phyloP scores from a whole-genome alignment of 176 grass and related monocot genomes.

The Carex parvula region DNA sequence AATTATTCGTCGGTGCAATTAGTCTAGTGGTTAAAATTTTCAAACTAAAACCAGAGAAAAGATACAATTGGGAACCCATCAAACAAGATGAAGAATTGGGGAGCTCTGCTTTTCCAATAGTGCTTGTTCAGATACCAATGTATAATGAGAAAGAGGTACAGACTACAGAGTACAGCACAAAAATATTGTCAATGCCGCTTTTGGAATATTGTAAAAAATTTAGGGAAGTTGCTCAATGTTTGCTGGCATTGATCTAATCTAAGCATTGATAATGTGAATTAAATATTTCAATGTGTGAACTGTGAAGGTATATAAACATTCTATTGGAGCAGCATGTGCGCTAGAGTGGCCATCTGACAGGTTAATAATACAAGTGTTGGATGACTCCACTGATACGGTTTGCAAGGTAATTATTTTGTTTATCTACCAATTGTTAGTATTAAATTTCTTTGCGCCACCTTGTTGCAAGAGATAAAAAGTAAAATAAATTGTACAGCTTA shows the following conservation, averaged over 20 bases:
- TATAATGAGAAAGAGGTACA: constrained; percentile 92
- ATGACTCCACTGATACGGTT: constrained; percentile 79
- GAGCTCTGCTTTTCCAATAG: constrained; percentile 42
- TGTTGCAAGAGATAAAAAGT: background rate
- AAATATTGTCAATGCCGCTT: background rate
- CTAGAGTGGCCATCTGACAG: constrained; percentile 72
- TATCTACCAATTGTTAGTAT: background rate
- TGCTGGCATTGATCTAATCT: background rate
- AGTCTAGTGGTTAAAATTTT: constrained; percentile 35
- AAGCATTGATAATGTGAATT: background rate
- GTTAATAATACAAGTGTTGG: constrained; percentile 79
- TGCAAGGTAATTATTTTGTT: constrained; percentile 54
- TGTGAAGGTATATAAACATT: constrained; percentile 85
- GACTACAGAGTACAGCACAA: background rate
- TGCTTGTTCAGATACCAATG: constrained; percentile 98
- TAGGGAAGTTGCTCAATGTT: background rate
- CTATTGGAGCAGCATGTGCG: constrained; percentile 80
- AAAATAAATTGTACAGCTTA: background rate
- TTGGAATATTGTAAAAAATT: background rate
- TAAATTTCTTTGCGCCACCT: background rate
- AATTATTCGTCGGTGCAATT: constrained; percentile 42
- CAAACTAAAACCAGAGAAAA: constrained; percentile 43
- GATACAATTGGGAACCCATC: constrained; percentile 55
- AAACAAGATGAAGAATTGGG: constrained; percentile 23
- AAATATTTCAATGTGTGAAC: background rate